Percentiles rank a stretch among this genome's conserved stretches.
These are phyloP conservation scores for Eremomyces bilateralis DNA, from an alignment of 495 filamentous ascomycete genomes.

Conservation along the genomic window DNA sequence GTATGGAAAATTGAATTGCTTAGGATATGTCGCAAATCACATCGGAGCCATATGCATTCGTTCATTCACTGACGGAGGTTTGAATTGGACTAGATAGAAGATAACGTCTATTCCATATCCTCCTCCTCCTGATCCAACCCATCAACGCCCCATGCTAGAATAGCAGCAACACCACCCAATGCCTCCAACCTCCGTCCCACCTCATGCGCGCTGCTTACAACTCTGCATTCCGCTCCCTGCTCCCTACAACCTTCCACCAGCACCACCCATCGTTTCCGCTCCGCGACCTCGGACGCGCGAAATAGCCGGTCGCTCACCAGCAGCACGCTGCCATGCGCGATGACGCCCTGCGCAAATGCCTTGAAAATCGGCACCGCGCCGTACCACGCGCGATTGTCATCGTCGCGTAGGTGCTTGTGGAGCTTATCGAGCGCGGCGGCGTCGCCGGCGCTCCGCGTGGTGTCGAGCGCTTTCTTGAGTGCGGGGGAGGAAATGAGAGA, in stretches of 20 bases:
- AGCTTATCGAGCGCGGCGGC: slow-evolving; percentile 75
- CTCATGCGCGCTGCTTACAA: slow-evolving; percentile 84
- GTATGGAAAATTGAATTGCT: no score
- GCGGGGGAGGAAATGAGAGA: slow-evolving; percentile 65
- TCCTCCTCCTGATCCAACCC: slow-evolving; percentile 51
- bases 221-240: slow-evolving; percentile 66
- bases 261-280: slow-evolving; percentile 59
- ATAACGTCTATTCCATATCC: no score
- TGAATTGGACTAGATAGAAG: no score
- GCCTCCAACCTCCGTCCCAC: slow-evolving; percentile 73
- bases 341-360: slow-evolving; percentile 73
- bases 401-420: slow-evolving; percentile 52
- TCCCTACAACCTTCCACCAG: slow-evolving; percentile 84
- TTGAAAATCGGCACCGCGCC: slow-evolving; percentile 66
- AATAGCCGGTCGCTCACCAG: slow-evolving; percentile 75
- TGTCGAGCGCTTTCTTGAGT: slow-evolving; percentile 49
- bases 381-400: slow-evolving; percentile 85
- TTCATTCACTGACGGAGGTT: no score
- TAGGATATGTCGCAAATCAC: no score
- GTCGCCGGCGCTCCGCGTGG: slow-evolving; percentile 74
- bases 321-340: slow-evolving; percentile 62
- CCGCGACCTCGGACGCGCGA: slow-evolving; percentile 57
- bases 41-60: no score
- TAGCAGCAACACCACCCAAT: slow-evolving; percentile 70
- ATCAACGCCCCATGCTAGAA: slow-evolving; percentile 69